phyloP scores from a whole-genome alignment of 2,329 filamentous ascomycete genomes.

The Botrytis sinoallii region DNA sequence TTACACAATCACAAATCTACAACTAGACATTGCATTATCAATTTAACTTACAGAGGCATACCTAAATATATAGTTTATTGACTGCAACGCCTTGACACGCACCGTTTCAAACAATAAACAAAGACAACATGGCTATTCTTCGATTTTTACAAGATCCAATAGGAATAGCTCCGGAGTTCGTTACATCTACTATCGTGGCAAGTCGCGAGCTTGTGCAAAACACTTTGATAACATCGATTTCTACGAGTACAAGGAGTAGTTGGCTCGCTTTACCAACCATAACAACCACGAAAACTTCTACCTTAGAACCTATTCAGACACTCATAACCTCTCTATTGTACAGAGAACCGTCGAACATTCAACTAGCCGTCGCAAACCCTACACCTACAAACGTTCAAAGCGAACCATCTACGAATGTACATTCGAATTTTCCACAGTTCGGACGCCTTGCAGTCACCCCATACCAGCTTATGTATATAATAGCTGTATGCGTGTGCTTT shows the following conservation, averaged over 20 bases:
- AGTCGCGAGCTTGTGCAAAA: neutral
- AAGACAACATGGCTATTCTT: neutral
- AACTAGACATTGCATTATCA: constrained; percentile 10
- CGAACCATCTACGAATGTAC: constrained; percentile 1
- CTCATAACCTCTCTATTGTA: constrained; percentile 1
- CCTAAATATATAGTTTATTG: neutral
- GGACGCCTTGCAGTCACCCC: neutral
- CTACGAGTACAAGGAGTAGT: neutral
- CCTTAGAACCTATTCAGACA: neutral
- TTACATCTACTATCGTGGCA: neutral
- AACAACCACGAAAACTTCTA: neutral
- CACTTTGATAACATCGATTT: neutral
- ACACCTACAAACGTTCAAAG: neutral
- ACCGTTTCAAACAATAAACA: neutral
- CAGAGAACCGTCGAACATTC: neutral
- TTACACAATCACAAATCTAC: constrained; percentile 5
- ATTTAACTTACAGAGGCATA: neutral
- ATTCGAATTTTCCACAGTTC: neutral
- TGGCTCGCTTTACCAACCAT: neutral
- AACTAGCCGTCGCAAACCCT: neutral
- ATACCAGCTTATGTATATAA: constrained; percentile 14
- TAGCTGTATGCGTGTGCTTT: constrained; percentile 12
- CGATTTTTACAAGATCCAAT: neutral
- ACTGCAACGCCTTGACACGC: neutral
- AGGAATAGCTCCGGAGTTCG: neutral